phyloP scores from a whole-genome alignment of 768 basidiomycete genomes.

The Grammothele lineata region DNA sequence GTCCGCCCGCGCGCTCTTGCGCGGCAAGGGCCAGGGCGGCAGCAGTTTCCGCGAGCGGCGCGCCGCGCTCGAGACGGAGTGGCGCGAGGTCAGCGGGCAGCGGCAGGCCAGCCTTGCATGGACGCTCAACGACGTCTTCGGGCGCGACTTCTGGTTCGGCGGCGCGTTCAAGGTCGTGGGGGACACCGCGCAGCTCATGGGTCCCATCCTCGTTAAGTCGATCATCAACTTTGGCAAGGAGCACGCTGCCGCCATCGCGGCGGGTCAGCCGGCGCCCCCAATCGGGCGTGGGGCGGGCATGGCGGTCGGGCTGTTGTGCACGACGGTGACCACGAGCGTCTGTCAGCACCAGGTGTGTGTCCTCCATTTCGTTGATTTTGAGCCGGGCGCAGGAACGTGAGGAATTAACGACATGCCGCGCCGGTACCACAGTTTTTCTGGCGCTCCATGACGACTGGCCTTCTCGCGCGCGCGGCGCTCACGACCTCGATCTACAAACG shows the following conservation, averaged over 20 bases:
- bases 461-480: conserved; percentile 59
- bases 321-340: conserved; percentile 50
- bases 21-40: neutral
- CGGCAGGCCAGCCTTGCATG: conserved; percentile 51
- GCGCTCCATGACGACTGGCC: conserved; percentile 63
- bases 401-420: neutral
- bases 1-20: conserved; percentile 27
- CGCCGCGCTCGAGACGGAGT: conserved; percentile 33
- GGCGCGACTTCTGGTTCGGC: conserved; percentile 56
- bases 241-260: conserved; percentile 36
- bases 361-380: conserved; percentile 11
- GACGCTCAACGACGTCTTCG: conserved; percentile 60
- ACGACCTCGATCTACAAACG: conserved; percentile 71
- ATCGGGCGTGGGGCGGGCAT: conserved; percentile 57
- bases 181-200: conserved; percentile 59
- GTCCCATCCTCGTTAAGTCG: conserved; percentile 55
- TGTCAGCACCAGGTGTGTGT: conserved; percentile 57
- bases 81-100: conserved; percentile 42
- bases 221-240: conserved; percentile 60
- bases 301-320: conserved; percentile 49
- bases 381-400: neutral
- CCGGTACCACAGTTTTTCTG: conserved; percentile 66
- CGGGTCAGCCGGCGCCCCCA: conserved; percentile 29
- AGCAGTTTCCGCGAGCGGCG: conserved; percentile 22
- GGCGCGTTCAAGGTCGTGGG: conserved; percentile 61